Evolutionary conservation across 106 monocot species (phyloP), one percentile per base, ranked within the genome.

Genomic region (Dioscorea alata): DNA sequence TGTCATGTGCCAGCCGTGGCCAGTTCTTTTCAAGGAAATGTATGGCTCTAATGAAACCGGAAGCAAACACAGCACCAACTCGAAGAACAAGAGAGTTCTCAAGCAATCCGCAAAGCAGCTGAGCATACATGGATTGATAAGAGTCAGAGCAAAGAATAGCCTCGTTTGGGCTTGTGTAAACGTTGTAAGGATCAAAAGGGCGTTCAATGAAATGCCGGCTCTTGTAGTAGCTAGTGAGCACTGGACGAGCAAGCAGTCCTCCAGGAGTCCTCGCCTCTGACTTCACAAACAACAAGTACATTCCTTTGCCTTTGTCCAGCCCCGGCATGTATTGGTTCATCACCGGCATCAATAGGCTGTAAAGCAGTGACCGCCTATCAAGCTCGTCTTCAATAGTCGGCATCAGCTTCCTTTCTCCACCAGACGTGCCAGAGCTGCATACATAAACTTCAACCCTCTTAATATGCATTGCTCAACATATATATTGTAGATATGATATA

Each of bases 81-180:
- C 94, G 94, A 56, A 94, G 75, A 22, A 94, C 94, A 4, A 90
- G 79, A 20, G 49, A 13, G 60, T 65, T 74, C 57, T 82, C 84
- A 13, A 78, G 48, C n/a, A 94, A 78, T 18, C 94, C 94, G 25
- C 94, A 94, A 20, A 94, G 82, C 6, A 94, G 75, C 63, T 94
- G 94, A 13, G 86, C 69, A 69, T 94, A 94, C 94, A 94, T 94
- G 82, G 86, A 86, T 60, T 94, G 94, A 75, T 87, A 87, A 6
- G 90, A 76, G 68, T 94, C 87, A 13, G 64, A 15, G 75, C 89
- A 94, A 20, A 94, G 86, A 21, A 94, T 78, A 34, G 94, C 81
- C 62, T 90, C 94, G 33, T 79, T 81, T 0, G 90, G 94, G 74
- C 94, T 94, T 16, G 94, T 94, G 84, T 78, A 78, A 24, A 70